phyloP scores from a whole-genome alignment of 129 eudicot species.

The Apium graveolens region DNA sequence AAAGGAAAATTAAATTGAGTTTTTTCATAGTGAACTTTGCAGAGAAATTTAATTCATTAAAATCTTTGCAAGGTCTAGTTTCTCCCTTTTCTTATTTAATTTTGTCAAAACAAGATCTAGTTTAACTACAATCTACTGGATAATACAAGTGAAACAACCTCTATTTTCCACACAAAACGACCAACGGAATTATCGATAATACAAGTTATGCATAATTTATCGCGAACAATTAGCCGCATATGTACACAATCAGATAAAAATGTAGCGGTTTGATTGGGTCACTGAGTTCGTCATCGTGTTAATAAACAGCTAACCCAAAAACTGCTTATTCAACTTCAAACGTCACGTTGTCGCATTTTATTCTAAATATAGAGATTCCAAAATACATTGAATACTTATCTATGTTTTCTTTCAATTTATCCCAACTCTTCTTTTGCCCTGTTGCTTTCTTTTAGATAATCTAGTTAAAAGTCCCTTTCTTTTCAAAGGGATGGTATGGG shows the following conservation, averaged over 20 bases:
- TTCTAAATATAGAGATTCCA: background rate
- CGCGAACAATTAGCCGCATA: slow-evolving; percentile 22
- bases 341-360: background rate
- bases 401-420: background rate
- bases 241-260: background rate
- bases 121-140: too few species aligned
- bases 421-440: background rate
- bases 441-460: too few species aligned
- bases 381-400: background rate
- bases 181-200: slow-evolving; percentile 5
- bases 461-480: too few species aligned
- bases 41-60: too few species aligned
- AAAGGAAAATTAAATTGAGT: too few species aligned
- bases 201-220: background rate
- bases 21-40: too few species aligned
- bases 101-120: too few species aligned
- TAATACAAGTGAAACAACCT: background rate
- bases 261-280: background rate
- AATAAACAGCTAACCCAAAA: background rate
- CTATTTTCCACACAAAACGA: slow-evolving; percentile 32
- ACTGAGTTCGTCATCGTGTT: slow-evolving; percentile 14
- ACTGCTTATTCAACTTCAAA: background rate
- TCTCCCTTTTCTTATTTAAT: too few species aligned
- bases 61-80: too few species aligned
- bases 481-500: too few species aligned